These are phyloP conservation scores for Xylariaceae sp. DNA, from an alignment of 2,329 filamentous ascomycete species.

Conservation along the genomic window DNA sequence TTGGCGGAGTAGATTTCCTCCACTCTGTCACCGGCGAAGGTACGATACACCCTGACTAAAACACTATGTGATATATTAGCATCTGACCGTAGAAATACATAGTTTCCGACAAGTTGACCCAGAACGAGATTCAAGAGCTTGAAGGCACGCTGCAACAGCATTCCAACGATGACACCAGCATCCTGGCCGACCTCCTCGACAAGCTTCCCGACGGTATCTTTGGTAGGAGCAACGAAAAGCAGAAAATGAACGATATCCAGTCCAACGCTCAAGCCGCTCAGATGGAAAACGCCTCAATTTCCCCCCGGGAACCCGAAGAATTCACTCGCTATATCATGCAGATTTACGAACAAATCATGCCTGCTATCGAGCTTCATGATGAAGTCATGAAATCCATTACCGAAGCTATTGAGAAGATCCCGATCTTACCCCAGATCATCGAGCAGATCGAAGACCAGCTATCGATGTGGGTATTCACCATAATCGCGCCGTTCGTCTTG, in stretches of 20 bases:
- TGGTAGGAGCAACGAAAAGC: slow-evolving; percentile 66
- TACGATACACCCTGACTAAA: slow-evolving; percentile 22
- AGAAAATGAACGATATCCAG: slow-evolving; percentile 75
- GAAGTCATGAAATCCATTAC: slow-evolving; percentile 75
- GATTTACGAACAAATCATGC: slow-evolving; percentile 74
- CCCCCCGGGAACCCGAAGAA: slow-evolving; percentile 74
- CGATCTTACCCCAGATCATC: slow-evolving; percentile 75
- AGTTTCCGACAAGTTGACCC: slow-evolving; percentile 83
- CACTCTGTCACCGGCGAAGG: slow-evolving; percentile 73
- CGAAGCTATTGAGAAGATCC: slow-evolving; percentile 76
- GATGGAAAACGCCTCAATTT: slow-evolving; percentile 67
- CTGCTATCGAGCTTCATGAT: slow-evolving; percentile 86
- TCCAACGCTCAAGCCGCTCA: slow-evolving; percentile 67
- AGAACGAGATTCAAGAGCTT: slow-evolving; percentile 84
- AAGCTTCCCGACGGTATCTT: slow-evolving; percentile 79
- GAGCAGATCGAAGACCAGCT: slow-evolving; percentile 85
- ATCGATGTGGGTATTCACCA: slow-evolving; percentile 83
- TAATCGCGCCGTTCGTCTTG: slow-evolving; percentile 81
- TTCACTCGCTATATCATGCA: slow-evolving; percentile 73
- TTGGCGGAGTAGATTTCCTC: slow-evolving; percentile 90
- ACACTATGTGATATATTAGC: neutral
- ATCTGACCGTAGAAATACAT: neutral
- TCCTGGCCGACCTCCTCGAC: slow-evolving; percentile 72
- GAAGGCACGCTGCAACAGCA: slow-evolving; percentile 72
- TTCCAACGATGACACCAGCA: slow-evolving; percentile 59